phyloP scores from a whole-genome alignment of 1,139 yeast genomes.

The Pichia sp. region DNA sequence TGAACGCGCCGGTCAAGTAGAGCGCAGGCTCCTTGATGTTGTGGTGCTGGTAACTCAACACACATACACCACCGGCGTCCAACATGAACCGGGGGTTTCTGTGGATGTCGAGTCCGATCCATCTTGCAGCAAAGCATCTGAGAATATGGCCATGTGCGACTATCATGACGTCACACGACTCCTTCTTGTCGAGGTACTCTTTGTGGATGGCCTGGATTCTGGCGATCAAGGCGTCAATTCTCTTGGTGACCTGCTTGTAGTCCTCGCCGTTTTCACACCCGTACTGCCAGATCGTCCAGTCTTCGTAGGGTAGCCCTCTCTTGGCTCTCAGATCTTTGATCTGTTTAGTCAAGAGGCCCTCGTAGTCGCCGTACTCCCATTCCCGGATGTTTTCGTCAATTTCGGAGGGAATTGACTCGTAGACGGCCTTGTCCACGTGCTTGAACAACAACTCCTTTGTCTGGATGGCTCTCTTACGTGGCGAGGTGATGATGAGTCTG shows the following conservation, averaged over 20 bases:
- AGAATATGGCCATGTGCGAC: conserved; percentile 93
- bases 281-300: conserved; percentile 87
- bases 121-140: conserved; percentile 82
- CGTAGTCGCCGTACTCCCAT: conserved; percentile 97
- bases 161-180: conserved; percentile 67
- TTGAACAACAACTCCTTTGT: conserved; percentile 57
- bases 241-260: conserved; percentile 55
- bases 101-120: conserved; percentile 61
- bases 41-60: conserved; percentile 83
- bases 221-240: conserved; percentile 67
- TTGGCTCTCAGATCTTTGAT: conserved; percentile 55
- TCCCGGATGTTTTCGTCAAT: conserved; percentile 75
- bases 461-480: conserved; percentile 71
- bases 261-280: conserved; percentile 92
- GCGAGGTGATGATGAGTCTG: conserved; percentile 68
- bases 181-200: conserved; percentile 49
- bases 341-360: conserved; percentile 68
- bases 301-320: conserved; percentile 55
- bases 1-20: conserved; percentile 73
- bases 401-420: conserved; percentile 32
- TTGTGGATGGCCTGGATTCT: conserved; percentile 61
- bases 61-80: conserved; percentile 96
- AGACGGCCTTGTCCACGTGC: not conserved
- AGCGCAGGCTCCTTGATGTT: conserved; percentile 83
- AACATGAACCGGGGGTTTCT: conserved; percentile 74